phyloP scores from a whole-genome alignment of 2,329 filamentous ascomycete species.

The Colletotrichum orchidophilum region DNA sequence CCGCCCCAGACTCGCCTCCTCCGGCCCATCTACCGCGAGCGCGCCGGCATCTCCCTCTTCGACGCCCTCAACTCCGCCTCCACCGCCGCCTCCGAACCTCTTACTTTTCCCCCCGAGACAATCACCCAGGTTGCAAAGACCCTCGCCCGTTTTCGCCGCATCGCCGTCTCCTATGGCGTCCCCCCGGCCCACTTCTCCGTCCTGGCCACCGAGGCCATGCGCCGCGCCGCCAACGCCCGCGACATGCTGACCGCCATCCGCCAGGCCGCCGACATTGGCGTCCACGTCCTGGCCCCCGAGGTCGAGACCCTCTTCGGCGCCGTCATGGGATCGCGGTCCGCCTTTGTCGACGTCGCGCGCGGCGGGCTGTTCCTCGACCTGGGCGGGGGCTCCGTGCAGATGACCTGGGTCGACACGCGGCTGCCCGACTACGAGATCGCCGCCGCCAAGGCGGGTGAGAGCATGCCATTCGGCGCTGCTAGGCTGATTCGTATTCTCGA shows the following conservation, averaged over 20 bases:
- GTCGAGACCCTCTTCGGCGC: slow-evolving; percentile 87
- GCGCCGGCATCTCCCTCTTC: slow-evolving; percentile 85
- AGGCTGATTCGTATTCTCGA: slow-evolving; percentile 62
- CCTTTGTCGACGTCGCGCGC: slow-evolving; percentile 67
- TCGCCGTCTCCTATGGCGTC: slow-evolving; percentile 77
- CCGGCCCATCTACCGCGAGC: slow-evolving; percentile 79
- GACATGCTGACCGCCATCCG: slow-evolving; percentile 74
- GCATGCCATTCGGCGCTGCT: slow-evolving; percentile 70
- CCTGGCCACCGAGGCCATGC: slow-evolving; percentile 89
- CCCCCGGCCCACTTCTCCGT: slow-evolving; percentile 72
- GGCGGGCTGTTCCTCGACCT: slow-evolving; percentile 87
- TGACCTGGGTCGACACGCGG: slow-evolving; percentile 68
- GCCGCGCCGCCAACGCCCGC: slow-evolving; percentile 78
- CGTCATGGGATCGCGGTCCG: slow-evolving; percentile 79
- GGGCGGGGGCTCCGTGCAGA: slow-evolving; percentile 76
- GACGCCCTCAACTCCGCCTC: slow-evolving; percentile 73
- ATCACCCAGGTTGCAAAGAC: slow-evolving; percentile 74
- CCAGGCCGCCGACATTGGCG: slow-evolving; percentile 67
- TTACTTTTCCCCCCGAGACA: slow-evolving; percentile 60
- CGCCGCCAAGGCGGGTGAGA: slow-evolving; percentile 65
- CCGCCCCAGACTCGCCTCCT: slow-evolving; percentile 77
- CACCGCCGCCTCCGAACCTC: slow-evolving; percentile 37
- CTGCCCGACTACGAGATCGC: slow-evolving; percentile 56
- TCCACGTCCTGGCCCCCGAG: slow-evolving; percentile 78
- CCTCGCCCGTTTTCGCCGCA: slow-evolving; percentile 75